phyloP scores from a whole-genome alignment of 495 filamentous ascomycete species.

The Chaetomium fimeti region DNA sequence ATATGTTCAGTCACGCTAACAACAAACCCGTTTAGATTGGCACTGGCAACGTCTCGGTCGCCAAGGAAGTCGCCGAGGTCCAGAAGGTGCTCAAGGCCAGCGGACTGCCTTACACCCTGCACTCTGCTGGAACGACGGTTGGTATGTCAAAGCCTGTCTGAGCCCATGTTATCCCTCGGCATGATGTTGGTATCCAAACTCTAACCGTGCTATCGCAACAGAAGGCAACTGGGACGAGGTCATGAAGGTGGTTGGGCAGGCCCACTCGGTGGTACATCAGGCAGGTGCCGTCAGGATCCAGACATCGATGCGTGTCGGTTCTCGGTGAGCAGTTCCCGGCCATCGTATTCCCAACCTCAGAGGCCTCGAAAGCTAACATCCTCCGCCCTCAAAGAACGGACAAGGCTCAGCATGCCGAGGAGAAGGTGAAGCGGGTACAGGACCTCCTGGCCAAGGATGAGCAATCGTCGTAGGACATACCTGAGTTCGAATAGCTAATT shows the following conservation, averaged over 20 bases:
- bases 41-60: constrained; percentile 77
- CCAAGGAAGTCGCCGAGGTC: constrained; percentile 81
- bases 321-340: constrained; percentile 55
- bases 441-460: constrained; percentile 39
- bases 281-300: constrained; percentile 81
- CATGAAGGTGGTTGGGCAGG: constrained; percentile 84
- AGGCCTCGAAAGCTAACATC: not conserved
- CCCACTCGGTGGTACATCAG: constrained; percentile 78
- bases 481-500: not conserved
- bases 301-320: constrained; percentile 82
- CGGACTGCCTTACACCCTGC: constrained; percentile 81
- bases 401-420: constrained; percentile 47
- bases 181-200: not conserved
- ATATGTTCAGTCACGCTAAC: not conserved
- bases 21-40: constrained; percentile 61
- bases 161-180: not conserved
- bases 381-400: constrained; percentile 39
- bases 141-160: constrained; percentile 50
- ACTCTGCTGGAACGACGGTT: constrained; percentile 87
- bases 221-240: constrained; percentile 92
- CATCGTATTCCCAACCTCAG: not conserved
- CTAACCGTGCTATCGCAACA: constrained; percentile 32
- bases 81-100: constrained; percentile 79
- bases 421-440: constrained; percentile 50
- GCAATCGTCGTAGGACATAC: not conserved